phyloP scores from a whole-genome alignment of 202 grass and related monocot species.

The Schoenoplectus tabernaemontani region DNA sequence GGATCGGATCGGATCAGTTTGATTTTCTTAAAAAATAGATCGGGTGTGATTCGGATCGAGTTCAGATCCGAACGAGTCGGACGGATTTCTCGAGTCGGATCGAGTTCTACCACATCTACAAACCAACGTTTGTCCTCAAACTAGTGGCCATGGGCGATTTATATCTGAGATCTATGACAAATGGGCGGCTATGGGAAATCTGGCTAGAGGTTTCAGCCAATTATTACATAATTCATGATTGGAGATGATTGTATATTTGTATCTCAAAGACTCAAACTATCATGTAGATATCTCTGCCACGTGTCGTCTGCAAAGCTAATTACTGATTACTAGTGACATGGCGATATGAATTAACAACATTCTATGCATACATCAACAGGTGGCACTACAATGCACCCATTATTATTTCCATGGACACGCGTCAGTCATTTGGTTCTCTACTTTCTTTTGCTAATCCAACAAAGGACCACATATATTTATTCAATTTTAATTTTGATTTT shows the following conservation, averaged over 20 bases:
- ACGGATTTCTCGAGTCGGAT: too few species aligned
- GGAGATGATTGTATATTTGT: not conserved
- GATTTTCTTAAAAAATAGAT: too few species aligned
- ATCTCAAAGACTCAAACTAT: too few species aligned
- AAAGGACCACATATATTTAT: not conserved
- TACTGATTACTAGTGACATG: not conserved
- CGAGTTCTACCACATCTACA: too few species aligned
- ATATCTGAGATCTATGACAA: not conserved
- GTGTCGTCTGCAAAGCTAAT: not conserved
- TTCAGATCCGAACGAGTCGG: too few species aligned
- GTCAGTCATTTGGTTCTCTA: not conserved
- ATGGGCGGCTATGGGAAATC: conserved; percentile 9
- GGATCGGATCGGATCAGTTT: too few species aligned
- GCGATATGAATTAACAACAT: not conserved
- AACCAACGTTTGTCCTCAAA: too few species aligned
- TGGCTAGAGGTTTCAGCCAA: not conserved
- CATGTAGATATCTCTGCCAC: not conserved
- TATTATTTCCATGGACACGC: not conserved
- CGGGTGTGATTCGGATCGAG: too few species aligned
- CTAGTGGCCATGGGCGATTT: too few species aligned
- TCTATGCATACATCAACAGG: not conserved
- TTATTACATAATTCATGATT: conserved; percentile 3
- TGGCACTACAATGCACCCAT: not conserved
- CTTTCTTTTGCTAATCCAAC: not conserved
- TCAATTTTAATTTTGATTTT: not conserved